Evolutionary conservation across 352 stramenopile genomes (phyloP), one percentile per base, ranked within the genome.

Genomic region (Paralagenidium karlingii): DNA sequence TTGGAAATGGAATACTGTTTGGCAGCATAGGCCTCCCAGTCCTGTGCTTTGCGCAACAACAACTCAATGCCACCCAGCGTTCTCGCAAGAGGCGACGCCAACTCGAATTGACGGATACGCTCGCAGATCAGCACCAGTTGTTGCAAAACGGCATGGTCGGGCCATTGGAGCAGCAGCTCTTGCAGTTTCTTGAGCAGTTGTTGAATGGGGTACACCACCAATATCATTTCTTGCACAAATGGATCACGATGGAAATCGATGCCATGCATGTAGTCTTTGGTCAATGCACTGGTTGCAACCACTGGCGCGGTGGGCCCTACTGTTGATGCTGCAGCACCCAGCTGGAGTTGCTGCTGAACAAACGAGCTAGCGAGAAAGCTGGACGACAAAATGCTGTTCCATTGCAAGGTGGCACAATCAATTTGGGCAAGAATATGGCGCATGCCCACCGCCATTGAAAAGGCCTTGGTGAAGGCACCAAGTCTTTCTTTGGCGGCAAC

Each of bases 1-100:
- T 81, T 71, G 5, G 82, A 76, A 16, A 99, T 81, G 34, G 86
- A 86, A 25, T 97, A 95, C 3, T 90, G 64, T 6, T 77, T 63
- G 19, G 93, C 92, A 8, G 94, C 92, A 51, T 98, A 95, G 36
- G 94, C 81, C 46, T 99, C 94, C 96, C 96, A 99, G 29, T 99
- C 95, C 56, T 99, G 95, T 4, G 96, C 81, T 45, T 98, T 96
- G 15, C 82, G 73, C 18, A 99, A 59, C 26, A 99, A 62, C 2
- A 98, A 60, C 57, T 99, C 94, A 9, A 99, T 65, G 20, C 93
- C 94, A 27, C 83, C 90, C 26, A 99, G 71, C 10, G 96, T 88
- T 20, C 95, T 94, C 15, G 79, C 77, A 5, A 94, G 50, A 2
- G 80, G 80, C 0, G 75, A 86, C 25, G 68, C 82, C 38, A 91